These are phyloP conservation scores for Herpetomonas tarakana DNA, from an alignment of 208 protist genomes.

Conservation along the genomic window DNA sequence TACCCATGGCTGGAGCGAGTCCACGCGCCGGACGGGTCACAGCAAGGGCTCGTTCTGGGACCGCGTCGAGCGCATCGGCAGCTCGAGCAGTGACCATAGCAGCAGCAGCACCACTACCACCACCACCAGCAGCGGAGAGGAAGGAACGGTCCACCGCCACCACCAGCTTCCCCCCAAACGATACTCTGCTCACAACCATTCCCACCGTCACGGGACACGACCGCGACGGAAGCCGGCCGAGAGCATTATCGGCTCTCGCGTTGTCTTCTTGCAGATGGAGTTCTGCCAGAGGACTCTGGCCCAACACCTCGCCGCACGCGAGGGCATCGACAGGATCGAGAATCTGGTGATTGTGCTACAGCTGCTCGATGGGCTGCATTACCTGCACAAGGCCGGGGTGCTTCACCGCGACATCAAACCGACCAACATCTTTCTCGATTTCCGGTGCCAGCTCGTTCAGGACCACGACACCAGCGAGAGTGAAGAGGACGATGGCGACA, in stretches of 20 bases:
- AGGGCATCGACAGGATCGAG: constrained; percentile 52
- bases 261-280: constrained; percentile 88
- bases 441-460: constrained; percentile 45
- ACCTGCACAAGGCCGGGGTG: constrained; percentile 61
- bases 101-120: background rate
- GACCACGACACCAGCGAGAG: constrained; percentile 14
- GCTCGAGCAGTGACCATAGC: background rate
- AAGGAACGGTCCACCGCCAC: background rate
- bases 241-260: constrained; percentile 40
- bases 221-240: constrained; percentile 2
- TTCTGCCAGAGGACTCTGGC: constrained; percentile 80
- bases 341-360: constrained; percentile 80
- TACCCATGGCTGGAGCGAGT: background rate
- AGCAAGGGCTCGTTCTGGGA: background rate
- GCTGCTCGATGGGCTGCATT: constrained; percentile 51
- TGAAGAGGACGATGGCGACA: constrained; percentile 23
- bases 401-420: constrained; percentile 89
- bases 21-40: background rate
- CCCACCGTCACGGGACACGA: background rate
- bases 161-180: background rate
- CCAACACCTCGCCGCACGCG: constrained; percentile 40
- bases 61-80: background rate
- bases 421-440: constrained; percentile 84
- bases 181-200: background rate
- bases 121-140: background rate